These are phyloP conservation scores for Erythrophleum fordii DNA, from an alignment of 306 rosid species.

Conservation along the genomic window DNA sequence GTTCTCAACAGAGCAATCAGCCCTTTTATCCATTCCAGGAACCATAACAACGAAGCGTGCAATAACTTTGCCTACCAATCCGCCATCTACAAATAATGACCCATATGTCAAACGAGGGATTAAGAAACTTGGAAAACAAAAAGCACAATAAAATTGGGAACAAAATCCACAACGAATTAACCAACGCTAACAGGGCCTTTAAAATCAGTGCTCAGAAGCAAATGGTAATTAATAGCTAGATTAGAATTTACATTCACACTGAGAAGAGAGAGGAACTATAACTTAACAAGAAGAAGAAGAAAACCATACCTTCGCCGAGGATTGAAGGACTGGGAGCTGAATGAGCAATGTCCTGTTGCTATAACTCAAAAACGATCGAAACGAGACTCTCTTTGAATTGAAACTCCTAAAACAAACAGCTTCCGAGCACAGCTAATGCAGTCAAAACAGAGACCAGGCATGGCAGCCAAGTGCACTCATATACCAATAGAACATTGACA, in stretches of 20 bases:
- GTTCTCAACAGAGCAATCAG: slow-evolving; percentile 34
- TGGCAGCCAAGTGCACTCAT: slow-evolving; percentile 44
- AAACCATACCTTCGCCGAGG: slow-evolving; percentile 36
- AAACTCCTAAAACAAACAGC: slow-evolving; percentile 24
- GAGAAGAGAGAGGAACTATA: neutral
- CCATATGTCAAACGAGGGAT: neutral
- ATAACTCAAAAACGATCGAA: slow-evolving; percentile 20
- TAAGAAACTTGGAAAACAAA: neutral
- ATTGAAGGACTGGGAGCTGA: slow-evolving; percentile 13
- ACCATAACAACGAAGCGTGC: slow-evolving; percentile 22
- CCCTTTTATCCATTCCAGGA: slow-evolving; percentile 41
- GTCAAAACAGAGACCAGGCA: slow-evolving; percentile 17
- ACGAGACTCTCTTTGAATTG: slow-evolving; percentile 14
- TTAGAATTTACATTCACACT: neutral
- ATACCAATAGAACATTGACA: slow-evolving; percentile 40
- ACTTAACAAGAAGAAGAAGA: slow-evolving; percentile 1
- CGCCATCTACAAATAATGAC: slow-evolving; percentile 32
- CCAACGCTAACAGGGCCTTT: slow-evolving; percentile 16
- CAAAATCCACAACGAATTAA: slow-evolving; percentile 4
- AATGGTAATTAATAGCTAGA: neutral
- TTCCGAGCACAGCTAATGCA: slow-evolving; percentile 7
- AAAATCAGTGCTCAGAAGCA: slow-evolving; percentile 5
- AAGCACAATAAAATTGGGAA: slow-evolving; percentile 20
- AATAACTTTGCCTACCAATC: slow-evolving; percentile 34
- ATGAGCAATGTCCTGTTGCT: slow-evolving; percentile 5